Evolutionary conservation across 2,329 filamentous ascomycete species (phyloP).

Genomic region (Paramyrothecium sp.): DNA sequence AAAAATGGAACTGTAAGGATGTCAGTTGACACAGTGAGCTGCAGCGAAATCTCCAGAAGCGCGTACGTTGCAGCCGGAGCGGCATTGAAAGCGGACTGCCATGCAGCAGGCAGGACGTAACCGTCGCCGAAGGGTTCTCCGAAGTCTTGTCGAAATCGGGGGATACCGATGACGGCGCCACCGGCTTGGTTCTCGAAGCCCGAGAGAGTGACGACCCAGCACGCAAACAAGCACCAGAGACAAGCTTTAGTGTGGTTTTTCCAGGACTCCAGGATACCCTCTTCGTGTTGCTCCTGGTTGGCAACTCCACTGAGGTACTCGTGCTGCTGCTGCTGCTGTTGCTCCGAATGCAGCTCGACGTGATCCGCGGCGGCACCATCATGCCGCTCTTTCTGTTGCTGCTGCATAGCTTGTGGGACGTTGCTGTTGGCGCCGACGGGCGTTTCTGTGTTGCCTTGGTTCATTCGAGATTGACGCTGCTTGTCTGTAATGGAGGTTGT

Average conservation of each 20-base stretch:
- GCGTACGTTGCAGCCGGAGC: conserved; percentile 35
- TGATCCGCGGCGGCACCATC: no score
- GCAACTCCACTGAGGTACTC: conserved; percentile 7
- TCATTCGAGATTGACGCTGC: no score
- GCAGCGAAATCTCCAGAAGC: background rate
- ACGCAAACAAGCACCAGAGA: conserved; percentile 35
- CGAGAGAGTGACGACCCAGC: conserved; percentile 36
- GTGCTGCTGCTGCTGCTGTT: no score
- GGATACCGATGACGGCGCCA: conserved; percentile 40
- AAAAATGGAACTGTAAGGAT: conserved; percentile 2
- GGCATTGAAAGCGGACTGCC: conserved; percentile 43
- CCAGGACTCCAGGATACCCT: conserved; percentile 16
- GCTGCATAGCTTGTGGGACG: no score
- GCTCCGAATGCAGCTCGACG: no score
- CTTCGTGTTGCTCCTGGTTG: conserved; percentile 24
- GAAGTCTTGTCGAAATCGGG: conserved; percentile 43
- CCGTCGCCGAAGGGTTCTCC: conserved; percentile 29
- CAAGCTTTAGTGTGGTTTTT: conserved; percentile 20
- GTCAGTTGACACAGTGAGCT: background rate
- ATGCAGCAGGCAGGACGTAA: conserved; percentile 39
- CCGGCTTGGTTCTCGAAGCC: conserved; percentile 40
- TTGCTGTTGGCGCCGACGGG: no score
- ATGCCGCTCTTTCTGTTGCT: no score
- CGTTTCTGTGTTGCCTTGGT: no score
- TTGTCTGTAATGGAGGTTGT: no score